Evolutionary conservation across 495 filamentous ascomycete genomes (phyloP).

Genomic region (Cairneyella variabilis): DNA sequence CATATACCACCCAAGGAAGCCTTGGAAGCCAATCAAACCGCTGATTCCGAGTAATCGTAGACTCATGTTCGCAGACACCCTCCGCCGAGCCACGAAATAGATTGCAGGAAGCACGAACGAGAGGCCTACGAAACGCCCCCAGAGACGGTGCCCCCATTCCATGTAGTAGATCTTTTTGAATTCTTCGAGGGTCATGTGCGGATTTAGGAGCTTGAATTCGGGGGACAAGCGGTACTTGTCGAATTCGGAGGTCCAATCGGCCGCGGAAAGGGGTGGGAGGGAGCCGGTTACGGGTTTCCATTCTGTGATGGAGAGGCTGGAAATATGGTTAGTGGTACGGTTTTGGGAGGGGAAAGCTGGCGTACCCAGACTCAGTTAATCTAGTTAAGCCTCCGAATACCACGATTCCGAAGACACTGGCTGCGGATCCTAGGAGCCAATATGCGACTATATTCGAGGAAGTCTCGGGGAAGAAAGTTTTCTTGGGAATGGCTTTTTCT

Average conservation of each 20-base stretch:
- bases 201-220: slow-evolving; percentile 86
- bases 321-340: not conserved
- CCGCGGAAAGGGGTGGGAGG: slow-evolving; percentile 71
- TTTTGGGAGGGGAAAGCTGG: not conserved
- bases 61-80: slow-evolving; percentile 76
- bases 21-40: slow-evolving; percentile 89
- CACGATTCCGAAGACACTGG: slow-evolving; percentile 92
- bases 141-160: slow-evolving; percentile 97
- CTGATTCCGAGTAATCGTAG: slow-evolving; percentile 75
- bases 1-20: slow-evolving; percentile 99
- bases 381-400: slow-evolving; percentile 91
- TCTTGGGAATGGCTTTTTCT: slow-evolving; percentile 14
- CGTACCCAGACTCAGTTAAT: slow-evolving; percentile 92
- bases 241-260: slow-evolving; percentile 89
- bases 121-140: slow-evolving; percentile 89
- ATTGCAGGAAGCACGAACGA: slow-evolving; percentile 82
- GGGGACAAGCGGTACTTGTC: slow-evolving; percentile 85
- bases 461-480: slow-evolving; percentile 62
- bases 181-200: slow-evolving; percentile 83
- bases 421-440: slow-evolving; percentile 89
- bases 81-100: slow-evolving; percentile 81
- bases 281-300: slow-evolving; percentile 96
- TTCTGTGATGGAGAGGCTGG: slow-evolving; percentile 95
- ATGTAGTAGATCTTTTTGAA: slow-evolving; percentile 99
- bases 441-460: slow-evolving; percentile 75